phyloP scores from a whole-genome alignment of 2,329 filamentous ascomycete genomes.

The Aspergillus aculeatus region DNA sequence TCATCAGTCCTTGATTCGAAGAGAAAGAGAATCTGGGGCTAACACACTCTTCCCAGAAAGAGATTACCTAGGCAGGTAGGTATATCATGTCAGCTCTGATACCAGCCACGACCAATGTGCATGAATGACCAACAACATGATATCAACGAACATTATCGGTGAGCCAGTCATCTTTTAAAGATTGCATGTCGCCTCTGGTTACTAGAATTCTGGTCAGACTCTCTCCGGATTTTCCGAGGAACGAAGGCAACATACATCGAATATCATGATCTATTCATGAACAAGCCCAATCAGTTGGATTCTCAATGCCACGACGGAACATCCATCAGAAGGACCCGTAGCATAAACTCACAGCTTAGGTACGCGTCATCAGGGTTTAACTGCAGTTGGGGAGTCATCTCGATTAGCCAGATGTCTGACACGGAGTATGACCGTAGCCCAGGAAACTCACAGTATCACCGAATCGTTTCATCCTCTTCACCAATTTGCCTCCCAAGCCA shows the following conservation, averaged over 20 bases:
- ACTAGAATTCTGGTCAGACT: constrained; percentile 52
- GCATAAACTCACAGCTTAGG: constrained; percentile 61
- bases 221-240: not conserved
- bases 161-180: constrained; percentile 88
- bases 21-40: not conserved
- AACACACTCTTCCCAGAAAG: constrained; percentile 92
- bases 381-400: constrained; percentile 22
- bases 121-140: not conserved
- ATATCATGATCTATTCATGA: constrained; percentile 59
- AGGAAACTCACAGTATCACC: constrained; percentile 36
- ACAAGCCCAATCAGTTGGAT: constrained; percentile 13
- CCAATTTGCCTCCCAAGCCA: constrained; percentile 30
- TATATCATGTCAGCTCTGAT: constrained; percentile 24
- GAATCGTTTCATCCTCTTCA: constrained; percentile 38
- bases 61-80: constrained; percentile 66
- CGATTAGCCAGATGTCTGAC: constrained; percentile 19
- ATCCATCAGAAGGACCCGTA: not conserved
- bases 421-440: not conserved
- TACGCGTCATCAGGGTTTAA: constrained; percentile 66
- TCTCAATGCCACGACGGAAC: not conserved
- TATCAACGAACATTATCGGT: constrained; percentile 76
- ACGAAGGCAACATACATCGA: constrained; percentile 52
- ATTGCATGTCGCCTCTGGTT: constrained; percentile 83
- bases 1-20: constrained; percentile 10
- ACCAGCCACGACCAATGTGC: constrained; percentile 4